Evolutionary conservation across 495 filamentous ascomycete genomes (phyloP).

Genomic region (Neurospora cerealis): DNA sequence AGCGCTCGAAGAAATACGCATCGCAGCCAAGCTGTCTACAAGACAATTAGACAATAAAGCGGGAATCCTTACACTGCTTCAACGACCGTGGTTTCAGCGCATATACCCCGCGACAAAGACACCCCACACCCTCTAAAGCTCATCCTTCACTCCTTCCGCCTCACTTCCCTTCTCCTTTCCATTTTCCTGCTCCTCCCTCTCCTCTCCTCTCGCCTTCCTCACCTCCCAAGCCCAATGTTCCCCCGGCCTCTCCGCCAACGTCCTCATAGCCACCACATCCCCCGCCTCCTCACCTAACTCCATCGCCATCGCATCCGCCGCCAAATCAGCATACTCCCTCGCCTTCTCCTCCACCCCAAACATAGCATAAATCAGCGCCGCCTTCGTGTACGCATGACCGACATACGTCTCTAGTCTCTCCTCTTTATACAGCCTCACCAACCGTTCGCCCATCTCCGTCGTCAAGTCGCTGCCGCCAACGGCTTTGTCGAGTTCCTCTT

Average conservation of each 20-base stretch:
- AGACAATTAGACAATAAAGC: no score
- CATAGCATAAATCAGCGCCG: conserved; percentile 33
- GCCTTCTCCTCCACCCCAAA: conserved; percentile 30
- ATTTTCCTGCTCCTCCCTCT: not conserved
- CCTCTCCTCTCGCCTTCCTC: not conserved
- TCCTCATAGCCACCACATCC: conserved; percentile 27
- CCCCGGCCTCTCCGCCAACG: conserved; percentile 22
- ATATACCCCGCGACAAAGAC: no score
- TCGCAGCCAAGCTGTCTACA: no score
- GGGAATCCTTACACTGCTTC: no score
- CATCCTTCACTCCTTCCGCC: not conserved
- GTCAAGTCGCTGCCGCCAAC: conserved; percentile 11
- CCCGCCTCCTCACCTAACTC: conserved; percentile 21
- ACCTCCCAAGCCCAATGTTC: conserved; percentile 20
- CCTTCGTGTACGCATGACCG: conserved; percentile 27
- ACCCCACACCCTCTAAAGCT: not conserved
- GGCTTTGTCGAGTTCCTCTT: conserved; percentile 26
- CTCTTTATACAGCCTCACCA: conserved; percentile 23
- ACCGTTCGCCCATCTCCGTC: conserved; percentile 22
- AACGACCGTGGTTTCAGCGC: no score
- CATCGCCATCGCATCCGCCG: conserved; percentile 23
- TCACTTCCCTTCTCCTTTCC: not conserved
- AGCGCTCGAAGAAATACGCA: no score
- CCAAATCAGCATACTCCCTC: conserved; percentile 20
- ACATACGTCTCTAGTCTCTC: conserved; percentile 29